Evolutionary conservation across 352 stramenopile species (phyloP), one percentile per base, ranked within the genome.

Genomic region (Pythium coloratum): DNA sequence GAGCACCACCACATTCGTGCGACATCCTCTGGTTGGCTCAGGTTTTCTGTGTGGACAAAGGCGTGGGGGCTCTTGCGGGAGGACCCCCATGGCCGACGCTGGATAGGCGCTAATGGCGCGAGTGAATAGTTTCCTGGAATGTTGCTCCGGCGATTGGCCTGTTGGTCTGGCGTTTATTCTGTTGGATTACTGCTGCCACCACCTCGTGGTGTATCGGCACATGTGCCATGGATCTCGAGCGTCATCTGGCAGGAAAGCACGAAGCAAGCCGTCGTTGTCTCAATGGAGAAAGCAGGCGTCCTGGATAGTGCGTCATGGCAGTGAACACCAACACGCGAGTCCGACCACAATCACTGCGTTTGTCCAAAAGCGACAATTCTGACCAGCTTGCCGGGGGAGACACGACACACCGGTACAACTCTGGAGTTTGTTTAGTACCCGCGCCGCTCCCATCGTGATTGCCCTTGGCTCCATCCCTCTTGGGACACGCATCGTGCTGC

Each of bases 21-120:
- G 38, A 44, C 38, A 44, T 44, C 38, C 38, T 16, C 12, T 44
- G 38, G 10, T 44, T 44, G 13, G 38, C 38, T 5, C 9, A 44
- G 13, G 38, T 6, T 44, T 44, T 44, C 38, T 44, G 38, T 12
- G 38, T 44, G 38, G 38, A 44, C 38, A 44, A 44, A 44, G 38
- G 38, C 38, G 13, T 44, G 38, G 38, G 38, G 38, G 18, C 38
- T 40, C 7, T 13, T 9, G 38, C 38, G 13, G 38, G 38, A 44
- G 38, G 38, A 44, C 38, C 20, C 46, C 46, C 50, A 56, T 56
- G 50, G 26, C 50, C 50, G 50, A 56, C 50, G 26, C 50, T 56
- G 50, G 50, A 56, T 56, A 56, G 50, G n/a, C 50, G 50, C 26
- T 36, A 1, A 1, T 6, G 28, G n/a, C 7, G 13, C n/a, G 14